These are phyloP conservation scores for Quercus variabilis DNA, from an alignment of 306 rosid genomes.

Conservation along the genomic window DNA sequence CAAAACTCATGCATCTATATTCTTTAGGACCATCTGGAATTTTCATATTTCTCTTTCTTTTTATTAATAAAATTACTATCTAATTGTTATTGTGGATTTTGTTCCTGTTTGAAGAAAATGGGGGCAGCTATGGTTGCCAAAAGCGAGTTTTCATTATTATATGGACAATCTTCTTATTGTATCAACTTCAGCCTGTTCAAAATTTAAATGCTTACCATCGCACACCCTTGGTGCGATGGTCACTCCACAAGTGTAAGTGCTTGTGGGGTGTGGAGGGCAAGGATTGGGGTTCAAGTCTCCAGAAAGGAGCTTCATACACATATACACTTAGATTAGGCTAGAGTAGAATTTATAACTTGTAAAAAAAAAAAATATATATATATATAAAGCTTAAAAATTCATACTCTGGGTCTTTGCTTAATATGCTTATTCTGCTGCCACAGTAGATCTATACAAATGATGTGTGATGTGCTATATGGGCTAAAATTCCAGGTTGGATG, in stretches of 20 bases:
- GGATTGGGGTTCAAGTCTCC: fast-evolving
- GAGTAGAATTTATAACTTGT: no score
- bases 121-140: neutral
- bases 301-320: fast-evolving
- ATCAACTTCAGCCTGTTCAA: neutral
- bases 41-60: neutral
- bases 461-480: neutral
- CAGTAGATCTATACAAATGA: neutral
- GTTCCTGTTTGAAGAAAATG: neutral
- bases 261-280: no score
- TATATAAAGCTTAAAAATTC: neutral
- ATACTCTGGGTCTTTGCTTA: neutral
- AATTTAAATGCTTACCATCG: neutral
- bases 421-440: neutral
- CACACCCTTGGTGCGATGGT: no score
- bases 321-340: no score
- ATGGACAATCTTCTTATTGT: neutral
- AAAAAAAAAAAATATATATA: no score
- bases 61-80: neutral
- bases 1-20: neutral
- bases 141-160: neutral
- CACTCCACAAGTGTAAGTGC: no score
- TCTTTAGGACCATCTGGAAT: neutral
- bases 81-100: neutral
- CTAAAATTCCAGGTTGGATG: conserved; percentile 64